Evolutionary conservation across 1,284 basidiomycete genomes (phyloP).

Genomic region (Meripilus lineatus): DNA sequence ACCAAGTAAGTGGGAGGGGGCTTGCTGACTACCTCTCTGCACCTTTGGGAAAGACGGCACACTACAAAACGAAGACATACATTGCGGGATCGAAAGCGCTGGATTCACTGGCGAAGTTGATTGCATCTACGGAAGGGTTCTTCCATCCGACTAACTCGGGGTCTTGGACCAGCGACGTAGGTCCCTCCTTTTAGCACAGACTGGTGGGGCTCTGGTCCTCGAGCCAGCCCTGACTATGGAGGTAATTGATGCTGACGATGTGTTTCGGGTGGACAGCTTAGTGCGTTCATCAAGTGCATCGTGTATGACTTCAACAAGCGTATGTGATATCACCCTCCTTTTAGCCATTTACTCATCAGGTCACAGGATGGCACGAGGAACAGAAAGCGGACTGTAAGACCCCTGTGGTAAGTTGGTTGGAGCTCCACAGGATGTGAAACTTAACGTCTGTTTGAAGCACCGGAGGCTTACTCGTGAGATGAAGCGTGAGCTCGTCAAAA

Average conservation of each 20-base stretch:
- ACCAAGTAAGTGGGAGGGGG: constrained; percentile 25
- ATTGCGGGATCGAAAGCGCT: constrained; percentile 84
- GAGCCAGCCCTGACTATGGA: constrained; percentile 9
- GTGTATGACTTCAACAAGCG: constrained; percentile 86
- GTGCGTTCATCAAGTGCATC: constrained; percentile 82
- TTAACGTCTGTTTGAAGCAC: constrained; percentile 34
- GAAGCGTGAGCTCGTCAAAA: constrained; percentile 83
- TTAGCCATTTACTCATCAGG: constrained; percentile 4
- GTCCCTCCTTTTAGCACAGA: constrained; percentile 18
- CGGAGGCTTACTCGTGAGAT: constrained; percentile 77
- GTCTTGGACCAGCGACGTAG: constrained; percentile 63
- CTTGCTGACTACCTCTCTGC: constrained; percentile 60
- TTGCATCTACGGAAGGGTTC: constrained; percentile 87
- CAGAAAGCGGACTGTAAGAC: constrained; percentile 80
- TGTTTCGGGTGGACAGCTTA: no score
- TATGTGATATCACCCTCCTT: constrained; percentile 24
- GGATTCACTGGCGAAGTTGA: constrained; percentile 78
- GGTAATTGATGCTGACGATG: no score
- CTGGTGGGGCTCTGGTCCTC: constrained; percentile 10
- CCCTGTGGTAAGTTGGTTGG: constrained; percentile 44
- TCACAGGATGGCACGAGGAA: constrained; percentile 76
- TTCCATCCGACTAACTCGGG: constrained; percentile 82
- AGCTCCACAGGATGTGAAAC: not conserved
- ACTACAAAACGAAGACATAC: constrained; percentile 48
- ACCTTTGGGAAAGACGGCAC: constrained; percentile 40